Conservation (phyloP, 352 stramenopile genomes). For the Phytophthora syringae region DNA sequence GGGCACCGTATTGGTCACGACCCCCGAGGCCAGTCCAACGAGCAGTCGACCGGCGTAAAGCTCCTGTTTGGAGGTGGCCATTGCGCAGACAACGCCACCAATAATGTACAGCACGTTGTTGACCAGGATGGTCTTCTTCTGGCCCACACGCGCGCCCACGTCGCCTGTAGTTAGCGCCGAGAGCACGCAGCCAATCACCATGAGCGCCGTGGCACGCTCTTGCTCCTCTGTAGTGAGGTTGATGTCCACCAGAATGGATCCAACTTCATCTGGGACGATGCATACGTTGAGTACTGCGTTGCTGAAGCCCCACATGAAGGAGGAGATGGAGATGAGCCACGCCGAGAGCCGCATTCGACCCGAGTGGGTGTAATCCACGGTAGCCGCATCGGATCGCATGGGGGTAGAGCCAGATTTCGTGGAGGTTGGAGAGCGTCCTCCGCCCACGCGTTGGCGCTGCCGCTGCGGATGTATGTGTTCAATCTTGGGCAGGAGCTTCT, state of each 20-base stretch:
- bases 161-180: slow-evolving; percentile 62
- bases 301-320: slow-evolving; percentile 83
- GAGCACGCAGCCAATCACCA: slow-evolving; percentile 75
- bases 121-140: slow-evolving; percentile 69
- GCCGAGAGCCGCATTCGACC: slow-evolving; percentile 56
- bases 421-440: not conserved
- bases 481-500: slow-evolving; percentile 44
- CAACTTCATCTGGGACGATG: slow-evolving; percentile 72
- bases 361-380: slow-evolving; percentile 22
- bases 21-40: slow-evolving; percentile 73
- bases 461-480: slow-evolving; percentile 17
- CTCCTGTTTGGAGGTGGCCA: slow-evolving; percentile 61
- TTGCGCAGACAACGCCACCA: slow-evolving; percentile 58
- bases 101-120: slow-evolving; percentile 82
- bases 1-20: slow-evolving; percentile 85
- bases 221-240: slow-evolving; percentile 76
- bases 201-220: slow-evolving; percentile 75
- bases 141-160: slow-evolving; percentile 60
- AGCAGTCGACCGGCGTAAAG: slow-evolving; percentile 71
- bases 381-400: not conserved
- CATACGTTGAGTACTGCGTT: slow-evolving; percentile 80
- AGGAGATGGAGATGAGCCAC: slow-evolving; percentile 73
- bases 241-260: slow-evolving; percentile 77
- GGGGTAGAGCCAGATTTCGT: not conserved
- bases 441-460: slow-evolving; percentile 26